phyloP scores from a whole-genome alignment of 2,329 filamentous ascomycete species.

The Colletotrichum sp. region DNA sequence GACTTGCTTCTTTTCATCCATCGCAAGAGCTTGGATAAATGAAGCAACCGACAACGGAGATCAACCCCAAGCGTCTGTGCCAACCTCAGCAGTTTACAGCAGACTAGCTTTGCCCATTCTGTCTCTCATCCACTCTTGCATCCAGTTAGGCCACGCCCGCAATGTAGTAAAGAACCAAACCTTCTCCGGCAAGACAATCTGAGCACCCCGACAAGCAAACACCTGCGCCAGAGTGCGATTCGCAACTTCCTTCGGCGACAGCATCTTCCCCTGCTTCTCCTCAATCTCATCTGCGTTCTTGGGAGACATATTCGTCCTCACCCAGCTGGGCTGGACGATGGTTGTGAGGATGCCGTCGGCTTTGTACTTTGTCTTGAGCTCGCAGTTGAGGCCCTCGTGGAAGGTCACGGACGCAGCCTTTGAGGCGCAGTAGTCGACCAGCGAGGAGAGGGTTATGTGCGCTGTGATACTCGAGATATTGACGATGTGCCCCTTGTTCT shows the following conservation, averaged over 20 bases:
- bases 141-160: neutral
- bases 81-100: neutral
- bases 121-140: neutral
- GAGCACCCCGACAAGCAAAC: neutral
- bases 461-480: constrained; percentile 63
- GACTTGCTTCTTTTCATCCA: neutral
- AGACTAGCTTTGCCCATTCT: neutral
- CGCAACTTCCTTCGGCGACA: neutral
- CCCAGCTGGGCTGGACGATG: constrained; percentile 38
- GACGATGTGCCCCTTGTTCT: constrained; percentile 66
- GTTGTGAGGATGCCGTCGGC: constrained; percentile 59
- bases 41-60: neutral
- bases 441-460: constrained; percentile 54
- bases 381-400: constrained; percentile 58
- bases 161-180: neutral
- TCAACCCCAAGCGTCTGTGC: neutral
- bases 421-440: constrained; percentile 63
- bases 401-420: constrained; percentile 64
- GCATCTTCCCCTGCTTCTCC: neutral
- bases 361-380: constrained; percentile 54
- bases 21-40: too few species aligned
- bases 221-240: neutral
- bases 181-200: neutral
- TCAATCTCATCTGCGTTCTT: neutral
- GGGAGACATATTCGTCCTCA: neutral